phyloP scores from a whole-genome alignment of 176 grass and related monocot genomes.

The Cenchrus purpureus region DNA sequence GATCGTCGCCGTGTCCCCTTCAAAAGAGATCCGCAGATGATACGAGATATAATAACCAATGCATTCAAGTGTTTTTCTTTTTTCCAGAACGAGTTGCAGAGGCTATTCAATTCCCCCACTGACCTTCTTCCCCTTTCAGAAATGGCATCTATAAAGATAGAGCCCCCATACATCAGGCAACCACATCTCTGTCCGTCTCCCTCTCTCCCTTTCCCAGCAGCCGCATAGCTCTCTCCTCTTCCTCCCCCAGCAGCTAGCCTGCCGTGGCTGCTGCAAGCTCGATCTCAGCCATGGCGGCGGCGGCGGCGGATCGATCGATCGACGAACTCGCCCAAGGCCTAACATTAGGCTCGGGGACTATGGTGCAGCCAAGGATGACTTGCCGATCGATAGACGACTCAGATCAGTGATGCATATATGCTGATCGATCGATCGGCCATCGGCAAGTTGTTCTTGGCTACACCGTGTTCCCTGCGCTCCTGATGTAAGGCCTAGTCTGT shows the following conservation, averaged over 20 bases:
- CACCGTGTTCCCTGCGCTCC: slow-evolving; percentile 75
- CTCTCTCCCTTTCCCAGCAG: neutral
- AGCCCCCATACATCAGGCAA: neutral
- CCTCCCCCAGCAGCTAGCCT: too few relatives aligned
- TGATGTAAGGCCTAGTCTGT: slow-evolving; percentile 57
- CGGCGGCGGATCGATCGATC: neutral
- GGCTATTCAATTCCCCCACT: slow-evolving; percentile 42
- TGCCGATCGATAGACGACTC: slow-evolving; percentile 52
- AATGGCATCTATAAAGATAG: slow-evolving; percentile 31
- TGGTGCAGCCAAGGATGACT: slow-evolving; percentile 99
- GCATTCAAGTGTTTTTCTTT: slow-evolving; percentile 11
- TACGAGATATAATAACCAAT: neutral
- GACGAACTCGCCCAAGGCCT: slow-evolving; percentile 52
- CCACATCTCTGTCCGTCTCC: neutral
- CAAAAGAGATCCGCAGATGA: slow-evolving; percentile 28
- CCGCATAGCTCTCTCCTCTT: neutral
- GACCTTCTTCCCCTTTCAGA: slow-evolving; percentile 21
- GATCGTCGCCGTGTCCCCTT: slow-evolving; percentile 9
- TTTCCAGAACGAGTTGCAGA: neutral
- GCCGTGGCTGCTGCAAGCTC: neutral
- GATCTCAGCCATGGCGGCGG: neutral
- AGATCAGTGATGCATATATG: neutral
- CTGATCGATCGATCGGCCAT: slow-evolving; percentile 13
- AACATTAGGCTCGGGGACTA: slow-evolving; percentile 67
- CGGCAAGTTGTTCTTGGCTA: slow-evolving; percentile 97